phyloP scores from a whole-genome alignment of 2,329 filamentous ascomycete species.

The Periconia sp. region DNA sequence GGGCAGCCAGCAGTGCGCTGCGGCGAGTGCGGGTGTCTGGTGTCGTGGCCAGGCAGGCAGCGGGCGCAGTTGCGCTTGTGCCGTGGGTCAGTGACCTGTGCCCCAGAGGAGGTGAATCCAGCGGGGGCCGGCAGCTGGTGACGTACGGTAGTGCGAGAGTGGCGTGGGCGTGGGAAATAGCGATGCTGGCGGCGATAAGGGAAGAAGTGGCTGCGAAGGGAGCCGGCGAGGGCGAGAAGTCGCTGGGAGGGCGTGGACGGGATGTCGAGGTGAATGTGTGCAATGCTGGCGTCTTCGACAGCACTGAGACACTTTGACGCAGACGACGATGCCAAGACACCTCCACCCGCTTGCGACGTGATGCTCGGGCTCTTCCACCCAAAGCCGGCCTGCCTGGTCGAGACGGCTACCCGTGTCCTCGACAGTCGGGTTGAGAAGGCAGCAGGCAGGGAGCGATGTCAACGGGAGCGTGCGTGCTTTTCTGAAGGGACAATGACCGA shows the following conservation, averaged over 20 bases:
- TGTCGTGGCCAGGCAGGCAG: neutral
- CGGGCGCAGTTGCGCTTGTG: constrained; percentile 16
- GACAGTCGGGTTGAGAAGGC: too few relatives aligned
- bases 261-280: constrained; percentile 12
- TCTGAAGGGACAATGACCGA: too few relatives aligned
- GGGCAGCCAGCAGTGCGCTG: constrained; percentile 8
- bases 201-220: neutral
- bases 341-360: constrained; percentile 14
- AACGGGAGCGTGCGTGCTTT: too few relatives aligned
- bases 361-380: neutral
- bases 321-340: constrained; percentile 16
- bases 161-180: constrained; percentile 2
- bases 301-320: constrained; percentile 17
- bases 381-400: neutral
- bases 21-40: neutral
- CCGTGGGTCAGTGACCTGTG: constrained; percentile 15
- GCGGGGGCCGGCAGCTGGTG: constrained; percentile 22
- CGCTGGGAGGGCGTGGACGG: constrained; percentile 4
- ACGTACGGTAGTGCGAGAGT: constrained; percentile 14
- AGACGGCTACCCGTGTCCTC: neutral
- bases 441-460: too few relatives aligned
- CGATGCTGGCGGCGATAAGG: constrained; percentile 15
- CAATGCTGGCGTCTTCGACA: constrained; percentile 4
- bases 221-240: constrained; percentile 4
- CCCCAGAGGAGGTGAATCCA: constrained; percentile 13